Conservation (phyloP, 2,329 filamentous ascomycete genomes). For the Hysterium pulicare region DNA sequence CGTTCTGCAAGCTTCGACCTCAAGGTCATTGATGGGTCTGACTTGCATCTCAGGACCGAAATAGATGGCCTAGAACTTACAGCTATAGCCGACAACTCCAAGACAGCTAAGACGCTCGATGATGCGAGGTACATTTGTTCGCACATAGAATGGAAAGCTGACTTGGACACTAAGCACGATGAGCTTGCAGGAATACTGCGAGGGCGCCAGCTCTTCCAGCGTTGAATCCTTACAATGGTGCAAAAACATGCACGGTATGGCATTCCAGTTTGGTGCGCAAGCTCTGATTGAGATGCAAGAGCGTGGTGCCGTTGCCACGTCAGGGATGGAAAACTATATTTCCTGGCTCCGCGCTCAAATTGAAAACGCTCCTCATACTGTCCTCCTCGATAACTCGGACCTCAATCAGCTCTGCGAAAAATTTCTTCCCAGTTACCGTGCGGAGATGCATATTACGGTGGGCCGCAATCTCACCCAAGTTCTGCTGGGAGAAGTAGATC, state of each 20-base stretch:
- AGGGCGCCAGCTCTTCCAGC: neutral
- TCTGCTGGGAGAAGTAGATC: slow-evolving; percentile 2
- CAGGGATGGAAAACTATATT: neutral
- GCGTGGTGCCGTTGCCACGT: too few species aligned
- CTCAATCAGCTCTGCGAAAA: neutral
- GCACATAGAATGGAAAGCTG: slow-evolving; percentile 5
- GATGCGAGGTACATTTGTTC: neutral
- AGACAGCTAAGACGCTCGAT: neutral
- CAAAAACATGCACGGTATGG: neutral
- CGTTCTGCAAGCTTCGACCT: neutral
- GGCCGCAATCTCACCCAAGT: slow-evolving; percentile 6
- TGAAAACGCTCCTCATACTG: neutral
- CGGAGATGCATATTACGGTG: slow-evolving; percentile 1
- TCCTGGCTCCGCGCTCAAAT: neutral
- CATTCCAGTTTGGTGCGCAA: neutral
- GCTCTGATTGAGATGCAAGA: neutral
- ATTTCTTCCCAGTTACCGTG: neutral
- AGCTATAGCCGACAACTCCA: neutral
- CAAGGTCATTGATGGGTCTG: neutral
- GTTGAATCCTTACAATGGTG: neutral
- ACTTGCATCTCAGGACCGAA: neutral
- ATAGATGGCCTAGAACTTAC: neutral
- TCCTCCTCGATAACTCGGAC: neutral
- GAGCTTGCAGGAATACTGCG: slow-evolving; percentile 1
- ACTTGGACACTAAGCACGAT: neutral